Conservation (phyloP, 176 grass and related monocot species). For the Areca catechu region DNA sequence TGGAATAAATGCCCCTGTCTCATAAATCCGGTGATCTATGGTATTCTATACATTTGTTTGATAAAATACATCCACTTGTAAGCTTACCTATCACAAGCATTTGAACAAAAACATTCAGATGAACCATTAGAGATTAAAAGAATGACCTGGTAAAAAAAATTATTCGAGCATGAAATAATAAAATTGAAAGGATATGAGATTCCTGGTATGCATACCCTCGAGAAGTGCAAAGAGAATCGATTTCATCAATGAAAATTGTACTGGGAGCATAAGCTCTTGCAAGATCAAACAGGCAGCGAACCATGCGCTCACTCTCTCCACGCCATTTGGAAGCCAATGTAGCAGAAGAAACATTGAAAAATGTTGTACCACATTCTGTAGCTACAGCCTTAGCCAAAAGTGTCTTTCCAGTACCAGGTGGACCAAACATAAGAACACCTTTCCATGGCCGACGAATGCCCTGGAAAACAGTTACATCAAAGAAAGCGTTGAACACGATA, state of each 20-base stretch:
- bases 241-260: constrained; percentile 98
- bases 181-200: too few species aligned
- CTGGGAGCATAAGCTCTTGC: constrained; percentile 93
- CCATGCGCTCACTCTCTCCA: constrained; percentile 95
- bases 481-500: constrained; percentile 1
- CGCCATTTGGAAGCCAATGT: constrained; percentile 98
- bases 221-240: constrained; percentile 90
- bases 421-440: constrained; percentile 99
- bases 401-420: constrained; percentile 94
- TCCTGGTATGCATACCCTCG: constrained; percentile 54
- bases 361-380: constrained; percentile 97
- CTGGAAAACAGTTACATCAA: constrained; percentile 32
- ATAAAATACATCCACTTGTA: too few species aligned
- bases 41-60: too few species aligned
- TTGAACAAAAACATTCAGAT: too few species aligned
- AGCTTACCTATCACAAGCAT: too few species aligned
- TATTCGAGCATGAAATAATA: too few species aligned
- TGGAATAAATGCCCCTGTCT: too few species aligned
- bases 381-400: constrained; percentile 98
- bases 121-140: too few species aligned
- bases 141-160: too few species aligned
- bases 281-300: constrained; percentile 86
- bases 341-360: constrained; percentile 98
- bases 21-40: too few species aligned
- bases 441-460: constrained; percentile 99